These are phyloP conservation scores for Candida albicans DNA, from an alignment of 1,139 yeast genomes.

Conservation along the genomic window DNA sequence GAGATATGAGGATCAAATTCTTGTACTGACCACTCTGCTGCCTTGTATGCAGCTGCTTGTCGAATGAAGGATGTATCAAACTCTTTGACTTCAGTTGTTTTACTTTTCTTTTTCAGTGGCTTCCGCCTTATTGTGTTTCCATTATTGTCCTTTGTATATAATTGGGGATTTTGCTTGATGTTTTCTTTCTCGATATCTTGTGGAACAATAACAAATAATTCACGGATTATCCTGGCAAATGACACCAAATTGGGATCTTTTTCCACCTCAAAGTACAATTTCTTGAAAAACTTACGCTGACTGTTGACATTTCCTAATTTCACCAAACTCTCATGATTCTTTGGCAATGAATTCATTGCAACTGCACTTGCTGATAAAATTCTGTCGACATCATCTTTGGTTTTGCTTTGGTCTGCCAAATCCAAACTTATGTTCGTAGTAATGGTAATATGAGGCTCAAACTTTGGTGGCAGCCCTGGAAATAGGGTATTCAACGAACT, in stretches of 20 bases:
- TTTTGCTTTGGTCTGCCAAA: constrained; percentile 33
- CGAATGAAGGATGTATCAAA: constrained; percentile 30
- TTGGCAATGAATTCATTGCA: constrained; percentile 54
- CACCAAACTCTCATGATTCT: constrained; percentile 37
- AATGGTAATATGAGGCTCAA: constrained; percentile 79
- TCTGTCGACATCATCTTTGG: constrained; percentile 56
- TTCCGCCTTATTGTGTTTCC: constrained; percentile 32
- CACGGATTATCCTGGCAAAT: constrained; percentile 69
- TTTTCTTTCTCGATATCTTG: constrained; percentile 37
- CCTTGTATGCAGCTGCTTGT: constrained; percentile 34
- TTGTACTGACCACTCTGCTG: constrained; percentile 54
- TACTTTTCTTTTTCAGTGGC: constrained; percentile 22
- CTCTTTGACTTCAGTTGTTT: constrained; percentile 15
- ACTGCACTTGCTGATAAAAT: constrained; percentile 66
- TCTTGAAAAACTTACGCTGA: constrained; percentile 55
- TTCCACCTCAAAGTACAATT: constrained; percentile 59
- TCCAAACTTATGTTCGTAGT: constrained; percentile 57
- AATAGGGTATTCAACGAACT: constrained; percentile 66
- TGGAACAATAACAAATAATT: constrained; percentile 58
- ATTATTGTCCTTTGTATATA: constrained; percentile 36
- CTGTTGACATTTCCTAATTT: constrained; percentile 39
- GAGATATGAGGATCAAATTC: constrained; percentile 77
- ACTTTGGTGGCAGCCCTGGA: constrained; percentile 62
- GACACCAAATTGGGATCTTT: constrained; percentile 60
- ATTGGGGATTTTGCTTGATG: constrained; percentile 38